Evolutionary conservation across 176 grass and related monocot species (phyloP).

Genomic region (Zoysia pacifica): DNA sequence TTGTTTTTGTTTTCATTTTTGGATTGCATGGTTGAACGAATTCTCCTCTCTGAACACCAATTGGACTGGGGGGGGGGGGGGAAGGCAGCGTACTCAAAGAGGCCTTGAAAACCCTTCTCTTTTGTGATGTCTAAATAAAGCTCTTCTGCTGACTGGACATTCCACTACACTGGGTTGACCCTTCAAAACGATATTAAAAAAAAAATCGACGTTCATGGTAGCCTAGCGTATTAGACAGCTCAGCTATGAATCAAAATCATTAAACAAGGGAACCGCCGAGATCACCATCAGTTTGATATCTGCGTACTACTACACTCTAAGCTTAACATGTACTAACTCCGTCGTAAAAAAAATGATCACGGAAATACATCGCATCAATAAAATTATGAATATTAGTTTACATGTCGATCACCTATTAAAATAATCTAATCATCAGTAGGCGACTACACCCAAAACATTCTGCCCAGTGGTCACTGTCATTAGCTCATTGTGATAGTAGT

Average conservation of each 20-base stretch:
- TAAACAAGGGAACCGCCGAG: not conserved
- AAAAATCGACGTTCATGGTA: not conserved
- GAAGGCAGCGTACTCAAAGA: not conserved
- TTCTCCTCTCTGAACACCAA: not conserved
- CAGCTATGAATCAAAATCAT: not conserved
- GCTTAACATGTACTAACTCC: not conserved
- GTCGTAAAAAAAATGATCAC: not conserved
- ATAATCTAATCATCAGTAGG: not conserved
- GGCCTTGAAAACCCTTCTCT: not conserved
- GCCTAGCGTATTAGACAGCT: not conserved
- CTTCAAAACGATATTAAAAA: not conserved
- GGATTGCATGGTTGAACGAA: not conserved
- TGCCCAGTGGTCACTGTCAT: not conserved
- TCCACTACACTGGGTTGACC: not conserved
- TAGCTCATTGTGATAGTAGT: not conserved
- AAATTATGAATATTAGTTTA: too few relatives aligned
- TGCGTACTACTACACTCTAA: not conserved
- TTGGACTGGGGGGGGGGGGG: not conserved
- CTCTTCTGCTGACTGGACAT: not conserved
- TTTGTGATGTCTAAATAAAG: not conserved
- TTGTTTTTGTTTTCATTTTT: not conserved
- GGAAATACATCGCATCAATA: not conserved
- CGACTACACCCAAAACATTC: not conserved
- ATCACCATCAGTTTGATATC: not conserved
- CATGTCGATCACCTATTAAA: not conserved